A percentile compares a stretch with the other conserved stretches of the same genome.
phyloP scores from a whole-genome alignment of 2,329 filamentous ascomycete genomes.

The Colletotrichum spinosum region DNA sequence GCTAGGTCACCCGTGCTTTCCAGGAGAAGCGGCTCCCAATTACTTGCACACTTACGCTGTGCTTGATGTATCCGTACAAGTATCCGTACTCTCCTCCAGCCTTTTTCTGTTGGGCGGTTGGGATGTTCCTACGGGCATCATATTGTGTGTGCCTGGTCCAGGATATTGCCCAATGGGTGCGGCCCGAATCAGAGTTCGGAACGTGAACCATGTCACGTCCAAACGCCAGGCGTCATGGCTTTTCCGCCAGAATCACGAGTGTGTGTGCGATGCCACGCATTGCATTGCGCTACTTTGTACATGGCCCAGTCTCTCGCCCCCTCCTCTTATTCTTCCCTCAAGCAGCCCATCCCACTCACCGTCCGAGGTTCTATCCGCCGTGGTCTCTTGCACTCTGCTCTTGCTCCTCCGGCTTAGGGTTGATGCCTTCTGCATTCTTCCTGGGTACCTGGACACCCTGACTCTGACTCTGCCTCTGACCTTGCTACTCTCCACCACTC shows the following conservation, averaged over 20 bases:
- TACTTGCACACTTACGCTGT: too few species aligned
- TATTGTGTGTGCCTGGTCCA: background rate
- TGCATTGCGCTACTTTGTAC: background rate
- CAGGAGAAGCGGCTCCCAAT: slow-evolving; percentile 7
- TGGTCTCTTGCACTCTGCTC: background rate
- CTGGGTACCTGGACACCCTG: slow-evolving; percentile 1
- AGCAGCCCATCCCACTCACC: slow-evolving; percentile 21
- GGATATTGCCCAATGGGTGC: slow-evolving; percentile 14
- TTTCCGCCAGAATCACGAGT: background rate
- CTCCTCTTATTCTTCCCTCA: background rate
- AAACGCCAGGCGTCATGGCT: slow-evolving; percentile 27
- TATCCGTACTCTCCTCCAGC: too few species aligned
- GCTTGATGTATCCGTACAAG: too few species aligned
- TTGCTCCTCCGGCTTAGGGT: background rate
- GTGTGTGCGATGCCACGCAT: slow-evolving; percentile 12
- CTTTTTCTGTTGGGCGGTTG: slow-evolving; percentile 31
- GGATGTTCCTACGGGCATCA: slow-evolving; percentile 20
- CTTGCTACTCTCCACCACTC: background rate
- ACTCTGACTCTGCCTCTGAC: background rate
- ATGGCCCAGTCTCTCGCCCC: slow-evolving; percentile 18
- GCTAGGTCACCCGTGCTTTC: slow-evolving; percentile 27
- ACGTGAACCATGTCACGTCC: slow-evolving; percentile 13
- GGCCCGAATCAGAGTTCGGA: slow-evolving; percentile 31
- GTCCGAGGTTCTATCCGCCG: background rate
- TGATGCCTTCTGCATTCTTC: background rate